phyloP scores from a whole-genome alignment of 371 early-diverging fungal genomes.

The Cokeromyces recurvatus region DNA sequence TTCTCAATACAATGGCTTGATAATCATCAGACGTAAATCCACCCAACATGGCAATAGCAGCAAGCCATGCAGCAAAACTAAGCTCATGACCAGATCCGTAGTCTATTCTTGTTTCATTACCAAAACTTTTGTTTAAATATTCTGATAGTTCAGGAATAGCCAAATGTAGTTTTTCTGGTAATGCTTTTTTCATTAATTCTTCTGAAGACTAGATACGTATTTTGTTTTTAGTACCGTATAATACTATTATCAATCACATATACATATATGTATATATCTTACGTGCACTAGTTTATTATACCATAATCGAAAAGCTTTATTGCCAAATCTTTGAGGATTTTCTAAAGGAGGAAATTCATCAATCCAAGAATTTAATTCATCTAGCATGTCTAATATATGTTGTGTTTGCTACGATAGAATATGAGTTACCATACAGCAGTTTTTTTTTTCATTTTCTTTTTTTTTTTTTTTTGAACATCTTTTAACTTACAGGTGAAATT shows the following conservation, averaged over 20 bases:
- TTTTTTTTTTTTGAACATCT: not conserved
- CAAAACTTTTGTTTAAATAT: slow-evolving; percentile 88
- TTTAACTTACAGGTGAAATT: slow-evolving; percentile 45
- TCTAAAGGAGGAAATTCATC: slow-evolving; percentile 69
- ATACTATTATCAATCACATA: too few relatives aligned
- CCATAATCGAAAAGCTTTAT: slow-evolving; percentile 74
- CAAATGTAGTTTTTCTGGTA: slow-evolving; percentile 35
- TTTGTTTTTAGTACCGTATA: too few relatives aligned
- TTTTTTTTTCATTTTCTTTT: not conserved
- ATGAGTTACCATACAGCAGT: not conserved
- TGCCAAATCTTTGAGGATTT: slow-evolving; percentile 75
- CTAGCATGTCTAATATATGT: slow-evolving; percentile 56
- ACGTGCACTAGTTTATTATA: slow-evolving; percentile 51
- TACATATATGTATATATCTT: too few relatives aligned
- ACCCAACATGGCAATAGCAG: slow-evolving; percentile 68
- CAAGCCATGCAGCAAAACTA: slow-evolving; percentile 89
- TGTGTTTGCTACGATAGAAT: slow-evolving; percentile 37
- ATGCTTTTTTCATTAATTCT: slow-evolving; percentile 24
- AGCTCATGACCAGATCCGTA: slow-evolving; percentile 99
- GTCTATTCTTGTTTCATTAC: slow-evolving; percentile 93
- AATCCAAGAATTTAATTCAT: slow-evolving; percentile 68
- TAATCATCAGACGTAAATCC: slow-evolving; percentile 58
- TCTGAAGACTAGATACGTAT: slow-evolving; percentile 7
- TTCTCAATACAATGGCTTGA: slow-evolving; percentile 65
- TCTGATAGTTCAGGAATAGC: slow-evolving; percentile 67